Conservation (phyloP, 2,329 filamentous ascomycete species). For the Aureobasidium pullulans region DNA sequence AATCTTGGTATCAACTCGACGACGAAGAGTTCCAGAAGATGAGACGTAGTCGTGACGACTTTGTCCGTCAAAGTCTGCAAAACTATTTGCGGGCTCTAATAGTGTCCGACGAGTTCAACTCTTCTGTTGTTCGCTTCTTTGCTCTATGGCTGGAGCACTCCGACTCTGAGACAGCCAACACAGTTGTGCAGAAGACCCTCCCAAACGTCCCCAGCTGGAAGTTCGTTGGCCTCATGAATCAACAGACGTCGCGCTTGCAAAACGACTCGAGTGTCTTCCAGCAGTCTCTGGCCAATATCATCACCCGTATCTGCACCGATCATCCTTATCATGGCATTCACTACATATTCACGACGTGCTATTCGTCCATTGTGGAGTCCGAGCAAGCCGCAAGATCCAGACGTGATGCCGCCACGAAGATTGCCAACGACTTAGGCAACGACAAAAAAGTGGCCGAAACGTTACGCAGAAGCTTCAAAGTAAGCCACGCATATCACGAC, state of each 20-base stretch:
- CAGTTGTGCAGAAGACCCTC: slow-evolving; percentile 64
- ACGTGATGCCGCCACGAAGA: slow-evolving; percentile 61
- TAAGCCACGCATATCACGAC: slow-evolving; percentile 57
- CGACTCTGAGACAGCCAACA: slow-evolving; percentile 67
- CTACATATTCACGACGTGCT: slow-evolving; percentile 80
- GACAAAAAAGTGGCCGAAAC: slow-evolving; percentile 46
- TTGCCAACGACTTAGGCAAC: slow-evolving; percentile 55
- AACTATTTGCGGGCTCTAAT: slow-evolving; percentile 83
- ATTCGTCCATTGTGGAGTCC: slow-evolving; percentile 50
- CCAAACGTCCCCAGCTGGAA: slow-evolving; percentile 77
- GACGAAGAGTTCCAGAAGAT: slow-evolving; percentile 77
- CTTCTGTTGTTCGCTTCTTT: slow-evolving; percentile 84
- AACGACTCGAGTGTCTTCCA: slow-evolving; percentile 67
- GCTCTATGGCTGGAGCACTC: slow-evolving; percentile 89
- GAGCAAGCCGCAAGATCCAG: slow-evolving; percentile 70
- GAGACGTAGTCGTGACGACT: slow-evolving; percentile 66
- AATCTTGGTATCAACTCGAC: slow-evolving; percentile 84
- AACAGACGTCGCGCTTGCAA: slow-evolving; percentile 86
- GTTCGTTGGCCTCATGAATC: slow-evolving; percentile 89
- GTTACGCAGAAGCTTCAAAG: slow-evolving; percentile 67
- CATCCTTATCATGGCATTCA: slow-evolving; percentile 98
- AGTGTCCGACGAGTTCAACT: slow-evolving; percentile 82
- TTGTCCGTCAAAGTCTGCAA: slow-evolving; percentile 81
- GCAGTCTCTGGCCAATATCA: slow-evolving; percentile 60
- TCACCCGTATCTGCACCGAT: slow-evolving; percentile 78